These are phyloP conservation scores for Venturia pyrina DNA, from an alignment of 2,329 filamentous ascomycete species.

Conservation along the genomic window DNA sequence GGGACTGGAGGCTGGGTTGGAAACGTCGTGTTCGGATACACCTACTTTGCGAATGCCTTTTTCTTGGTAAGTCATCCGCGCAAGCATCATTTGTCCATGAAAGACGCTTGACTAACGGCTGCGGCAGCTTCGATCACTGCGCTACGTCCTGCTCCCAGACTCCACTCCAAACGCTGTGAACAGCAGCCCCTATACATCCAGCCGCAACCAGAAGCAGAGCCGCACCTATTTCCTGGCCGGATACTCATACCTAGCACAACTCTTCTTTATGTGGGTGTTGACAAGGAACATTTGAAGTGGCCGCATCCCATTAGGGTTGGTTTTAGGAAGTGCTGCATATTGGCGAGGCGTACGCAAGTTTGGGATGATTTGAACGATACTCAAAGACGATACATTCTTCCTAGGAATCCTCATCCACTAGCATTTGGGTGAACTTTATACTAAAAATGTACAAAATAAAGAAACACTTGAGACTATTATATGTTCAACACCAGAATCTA, in stretches of 20 bases:
- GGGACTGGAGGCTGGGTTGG: constrained; percentile 82
- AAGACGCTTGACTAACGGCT: neutral
- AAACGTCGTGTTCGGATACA: constrained; percentile 84
- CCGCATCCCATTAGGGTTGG: neutral
- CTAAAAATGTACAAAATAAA: neutral
- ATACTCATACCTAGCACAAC: constrained; percentile 89
- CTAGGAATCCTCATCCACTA: neutral
- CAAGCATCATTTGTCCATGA: no score
- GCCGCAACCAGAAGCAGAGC: constrained; percentile 74
- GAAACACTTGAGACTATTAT: neutral
- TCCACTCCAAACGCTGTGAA: constrained; percentile 53
- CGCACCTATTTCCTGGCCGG: constrained; percentile 87
- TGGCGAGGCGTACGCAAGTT: neutral
- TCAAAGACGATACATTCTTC: neutral
- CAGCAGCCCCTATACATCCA: constrained; percentile 57
- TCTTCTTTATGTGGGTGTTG: constrained; percentile 86
- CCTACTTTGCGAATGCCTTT: constrained; percentile 86
- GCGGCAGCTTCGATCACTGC: constrained; percentile 73
- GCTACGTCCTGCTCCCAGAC: constrained; percentile 87
- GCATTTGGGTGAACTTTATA: neutral
- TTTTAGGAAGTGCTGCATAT: neutral
- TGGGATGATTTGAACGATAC: neutral
- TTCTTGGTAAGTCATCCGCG: constrained; percentile 60
- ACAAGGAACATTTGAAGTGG: constrained; percentile 22
- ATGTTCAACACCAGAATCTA: neutral